Conservation (phyloP, 345 rosid species). For the Populus euphratica region DNA sequence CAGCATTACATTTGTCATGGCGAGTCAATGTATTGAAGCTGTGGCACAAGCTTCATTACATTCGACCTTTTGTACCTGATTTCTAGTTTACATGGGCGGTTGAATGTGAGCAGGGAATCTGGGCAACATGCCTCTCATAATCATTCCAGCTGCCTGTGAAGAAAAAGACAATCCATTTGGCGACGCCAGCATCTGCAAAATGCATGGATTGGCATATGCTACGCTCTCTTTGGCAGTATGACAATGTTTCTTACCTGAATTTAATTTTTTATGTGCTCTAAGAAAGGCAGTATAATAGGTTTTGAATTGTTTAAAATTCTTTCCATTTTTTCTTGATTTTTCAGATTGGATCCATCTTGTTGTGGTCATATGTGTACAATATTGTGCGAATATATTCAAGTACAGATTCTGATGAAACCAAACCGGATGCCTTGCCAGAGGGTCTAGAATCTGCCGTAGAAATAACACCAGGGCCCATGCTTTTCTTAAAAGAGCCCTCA, state of each 20-base stretch:
- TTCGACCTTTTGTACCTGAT: not conserved
- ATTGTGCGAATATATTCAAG: slow-evolving; percentile 33
- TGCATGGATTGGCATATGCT: slow-evolving; percentile 43
- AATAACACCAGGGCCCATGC: slow-evolving; percentile 17
- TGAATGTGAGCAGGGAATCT: slow-evolving; percentile 37
- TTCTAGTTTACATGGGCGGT: not conserved
- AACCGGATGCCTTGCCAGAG: not conserved
- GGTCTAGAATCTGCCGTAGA: slow-evolving; percentile 2
- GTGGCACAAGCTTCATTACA: no score
- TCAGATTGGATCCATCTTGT: slow-evolving; percentile 43
- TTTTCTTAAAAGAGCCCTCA: slow-evolving; percentile 6
- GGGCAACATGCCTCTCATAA: slow-evolving; percentile 46
- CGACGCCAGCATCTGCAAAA: slow-evolving; percentile 32
- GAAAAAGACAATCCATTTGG: slow-evolving; percentile 53
- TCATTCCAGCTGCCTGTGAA: slow-evolving; percentile 49
- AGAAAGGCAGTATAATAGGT: no score
- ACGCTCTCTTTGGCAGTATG: slow-evolving; percentile 55
- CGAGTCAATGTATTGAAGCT: no score
- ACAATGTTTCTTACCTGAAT: not conserved
- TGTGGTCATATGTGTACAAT: slow-evolving; percentile 52
- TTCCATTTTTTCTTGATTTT: not conserved
- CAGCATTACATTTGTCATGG: not conserved
- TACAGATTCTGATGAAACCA: slow-evolving; percentile 7
- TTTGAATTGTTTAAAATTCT: not conserved
- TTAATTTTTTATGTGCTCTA: not conserved